Evolutionary conservation across 768 basidiomycete species (phyloP), one percentile per base, ranked within the genome.

Genomic region (Rubroboletus satanas): DNA sequence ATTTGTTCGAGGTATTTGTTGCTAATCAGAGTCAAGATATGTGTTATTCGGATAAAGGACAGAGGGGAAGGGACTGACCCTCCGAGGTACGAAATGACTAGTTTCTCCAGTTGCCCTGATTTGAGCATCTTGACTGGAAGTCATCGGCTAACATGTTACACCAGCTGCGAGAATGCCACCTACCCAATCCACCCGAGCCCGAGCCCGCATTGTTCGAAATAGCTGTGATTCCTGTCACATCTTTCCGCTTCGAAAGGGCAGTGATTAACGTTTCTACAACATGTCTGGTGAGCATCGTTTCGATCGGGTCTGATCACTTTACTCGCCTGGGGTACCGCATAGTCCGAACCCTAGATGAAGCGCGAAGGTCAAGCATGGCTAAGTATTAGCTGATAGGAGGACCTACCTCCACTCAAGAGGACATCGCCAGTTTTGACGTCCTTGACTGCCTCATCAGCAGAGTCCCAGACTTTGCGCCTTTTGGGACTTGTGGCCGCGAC

Each of bases 51-150:
- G 2, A 18, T 23, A 14, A 26, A 42, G 18, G n/a, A 17, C 56
- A 28, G 10, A 32, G 9, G 47, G 26, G 26, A 41, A 11, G 6
- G 17, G 4, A 68, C 77, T 53, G 57, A 85, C 85, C 87, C 85
- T 67, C 92, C 90, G 47, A 93, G 90, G 72, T 92, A 94, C 38
- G 90, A 92, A 11, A 89, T 87, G 58, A 95, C 80, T 68, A 94
- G 79, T 70, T 88, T 94, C 65, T 79, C 77, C 44, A 94, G 79
- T 63, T 94, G 87, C 12, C 86, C 80, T 12, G 79, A 79, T 65
- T 83, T 83, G 26, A 94, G 73, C 33, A 94, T 74, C 62, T 83
- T 83, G 52, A 86, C 90, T 92, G 58, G 7, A 52, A 21, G 23
- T 35, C 46, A 44, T 56, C 37, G 8, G 10, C 28, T 3, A 21